Conservation (phyloP, 2,329 filamentous ascomycete genomes). For the Claviceps fusiformis region DNA sequence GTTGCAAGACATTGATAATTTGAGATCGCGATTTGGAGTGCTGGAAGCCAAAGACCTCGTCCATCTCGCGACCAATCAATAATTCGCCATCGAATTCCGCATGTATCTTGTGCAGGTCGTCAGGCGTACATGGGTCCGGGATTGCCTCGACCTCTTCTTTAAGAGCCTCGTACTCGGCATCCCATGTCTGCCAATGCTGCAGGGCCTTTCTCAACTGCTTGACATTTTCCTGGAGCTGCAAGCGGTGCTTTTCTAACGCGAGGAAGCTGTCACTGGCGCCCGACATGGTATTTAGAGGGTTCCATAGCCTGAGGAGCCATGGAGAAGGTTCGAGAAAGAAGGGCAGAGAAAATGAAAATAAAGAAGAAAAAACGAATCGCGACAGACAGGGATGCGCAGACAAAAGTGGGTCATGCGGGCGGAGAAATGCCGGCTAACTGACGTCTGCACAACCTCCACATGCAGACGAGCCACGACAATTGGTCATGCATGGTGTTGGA, state of each 20-base stretch:
- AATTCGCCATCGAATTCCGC: conserved; percentile 48
- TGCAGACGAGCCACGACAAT: too few species aligned
- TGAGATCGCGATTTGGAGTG: conserved; percentile 21
- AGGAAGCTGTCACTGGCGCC: conserved; percentile 38
- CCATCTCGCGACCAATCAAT: conserved; percentile 42
- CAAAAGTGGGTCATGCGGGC: neutral
- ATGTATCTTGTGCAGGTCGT: conserved; percentile 45
- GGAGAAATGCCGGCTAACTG: conserved; percentile 16
- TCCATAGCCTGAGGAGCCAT: neutral
- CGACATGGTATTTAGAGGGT: conserved; percentile 20
- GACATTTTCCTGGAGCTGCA: conserved; percentile 63
- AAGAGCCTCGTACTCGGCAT: conserved; percentile 80
- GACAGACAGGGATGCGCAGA: neutral
- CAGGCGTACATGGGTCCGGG: conserved; percentile 25
- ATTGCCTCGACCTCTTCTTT: conserved; percentile 63
- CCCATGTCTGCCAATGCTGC: conserved; percentile 80
- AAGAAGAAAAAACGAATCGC: neutral
- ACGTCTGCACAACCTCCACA: too few species aligned
- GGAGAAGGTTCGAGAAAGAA: neutral
- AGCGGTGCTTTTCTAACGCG: conserved; percentile 61
- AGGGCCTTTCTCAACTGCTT: conserved; percentile 57
- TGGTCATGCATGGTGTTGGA: too few species aligned
- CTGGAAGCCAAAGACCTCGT: conserved; percentile 28
- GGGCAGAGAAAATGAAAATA: neutral
- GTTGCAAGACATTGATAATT: conserved; percentile 47